Base-by-base conservation (phyloP, 2,329 filamentous ascomycete genomes). In the Colletotrichum karsti region DNA sequence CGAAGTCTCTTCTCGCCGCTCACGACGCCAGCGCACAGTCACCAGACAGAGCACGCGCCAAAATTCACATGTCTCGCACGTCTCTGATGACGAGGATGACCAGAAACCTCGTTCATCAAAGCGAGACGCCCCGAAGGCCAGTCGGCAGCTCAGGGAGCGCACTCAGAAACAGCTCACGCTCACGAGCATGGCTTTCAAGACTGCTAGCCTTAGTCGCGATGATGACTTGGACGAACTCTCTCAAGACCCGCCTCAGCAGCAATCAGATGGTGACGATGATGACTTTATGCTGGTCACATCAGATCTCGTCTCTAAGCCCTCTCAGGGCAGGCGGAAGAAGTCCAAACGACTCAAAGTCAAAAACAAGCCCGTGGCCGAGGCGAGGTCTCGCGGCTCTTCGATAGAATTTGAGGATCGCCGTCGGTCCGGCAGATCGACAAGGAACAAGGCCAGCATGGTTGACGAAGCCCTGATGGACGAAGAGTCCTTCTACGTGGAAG, bases 381-480 rank as follows among this genome's bases (percentile, higher is more conserved):
- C 73, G 48, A 71, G 74, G 64, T 76, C 73, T 18, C 73, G 74
- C 37, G 79, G 76, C 51, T 85, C 83, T 4, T 81, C 83, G 12
- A 88, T 89, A 35, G 87, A 88, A 64, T 87, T 88, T 57, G 86
- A 88, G 72, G 73, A 79, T 7, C 69, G 67, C 7, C 83, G 87
- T 35, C 82, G 86, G 39, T 88, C 87, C 1, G 78, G 77, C 1
- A 80, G 87, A 35, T 76, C 84, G 1, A 86, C 77, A 7, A 83
- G 81, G 59, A 80, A 81, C 63, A 79, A 73, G 2, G 77, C 74
- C 24, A 83, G 72, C 64, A 86, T 88, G 81, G 75, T 75, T 4
- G 90, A 92, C 69, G 79, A 80, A 2, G 82, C 85, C 1, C 80
- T 87, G 3, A 80, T 89, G 64, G 87, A 92, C 42, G 88, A 92